Conservation (phyloP, 371 early-diverging fungal species). For the Rhizopus arrhizus region DNA sequence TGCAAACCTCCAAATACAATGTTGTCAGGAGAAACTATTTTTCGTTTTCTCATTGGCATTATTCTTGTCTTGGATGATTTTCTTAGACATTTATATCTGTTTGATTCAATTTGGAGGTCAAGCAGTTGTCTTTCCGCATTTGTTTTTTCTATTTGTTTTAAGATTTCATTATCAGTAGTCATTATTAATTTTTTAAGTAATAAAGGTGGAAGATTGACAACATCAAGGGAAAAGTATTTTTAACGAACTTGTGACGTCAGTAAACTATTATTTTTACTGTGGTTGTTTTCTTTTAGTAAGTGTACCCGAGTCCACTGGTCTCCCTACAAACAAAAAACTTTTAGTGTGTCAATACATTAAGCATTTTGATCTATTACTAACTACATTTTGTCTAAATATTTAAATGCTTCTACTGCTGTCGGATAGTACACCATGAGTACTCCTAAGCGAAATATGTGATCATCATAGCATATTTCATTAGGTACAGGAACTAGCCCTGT, state of each 20-base stretch:
- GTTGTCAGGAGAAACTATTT: constrained; percentile 10
- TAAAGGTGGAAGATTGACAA: constrained; percentile 3
- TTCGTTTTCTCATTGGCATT: constrained; percentile 1
- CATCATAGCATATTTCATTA: constrained; percentile 20
- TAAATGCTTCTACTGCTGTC: constrained; percentile 14
- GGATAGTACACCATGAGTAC: constrained; percentile 16
- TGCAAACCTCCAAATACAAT: constrained; percentile 20
- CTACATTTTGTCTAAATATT: constrained; percentile 13
- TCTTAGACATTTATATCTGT: constrained; percentile 7
- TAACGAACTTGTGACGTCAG: neutral
- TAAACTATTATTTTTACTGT: neutral
- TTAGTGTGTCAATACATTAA: neutral
- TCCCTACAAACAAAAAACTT: neutral
- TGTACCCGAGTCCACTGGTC: neutral
- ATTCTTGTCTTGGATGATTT: constrained; percentile 1
- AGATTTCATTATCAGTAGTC: constrained; percentile 14
- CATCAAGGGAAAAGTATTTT: constrained; percentile 1
- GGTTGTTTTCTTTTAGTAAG: neutral
- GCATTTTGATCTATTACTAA: constrained; percentile 14
- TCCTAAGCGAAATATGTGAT: constrained; percentile 17
- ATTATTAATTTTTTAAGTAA: constrained; percentile 7
- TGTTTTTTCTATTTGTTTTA: constrained; percentile 11
- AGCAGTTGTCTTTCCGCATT: constrained; percentile 11
- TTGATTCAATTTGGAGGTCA: constrained; percentile 4
- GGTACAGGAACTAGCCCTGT: constrained; percentile 21